phyloP scores from a whole-genome alignment of 2,329 filamentous ascomycete species.

The Simplicillium sp. region DNA sequence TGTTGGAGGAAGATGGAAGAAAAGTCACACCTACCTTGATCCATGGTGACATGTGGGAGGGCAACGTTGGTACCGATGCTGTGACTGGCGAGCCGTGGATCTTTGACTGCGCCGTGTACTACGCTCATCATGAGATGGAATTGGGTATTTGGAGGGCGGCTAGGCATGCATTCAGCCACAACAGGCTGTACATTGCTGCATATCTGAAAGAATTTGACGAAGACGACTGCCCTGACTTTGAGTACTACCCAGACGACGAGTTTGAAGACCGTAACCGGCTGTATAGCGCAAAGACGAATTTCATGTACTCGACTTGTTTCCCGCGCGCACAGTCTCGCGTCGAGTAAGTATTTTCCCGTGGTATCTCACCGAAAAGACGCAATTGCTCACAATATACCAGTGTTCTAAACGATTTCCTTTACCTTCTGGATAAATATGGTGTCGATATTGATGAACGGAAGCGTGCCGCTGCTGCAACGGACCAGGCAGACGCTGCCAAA shows the following conservation, averaged over 20 bases:
- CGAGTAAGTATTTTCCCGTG: constrained; percentile 5
- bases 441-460: too few relatives aligned
- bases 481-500: too few relatives aligned
- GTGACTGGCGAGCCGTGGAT: constrained; percentile 17
- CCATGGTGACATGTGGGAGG: constrained; percentile 22
- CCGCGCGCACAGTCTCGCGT: constrained; percentile 2
- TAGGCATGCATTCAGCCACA: constrained; percentile 5
- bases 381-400: too few relatives aligned
- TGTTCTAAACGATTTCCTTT: too few relatives aligned
- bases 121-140: constrained; percentile 20
- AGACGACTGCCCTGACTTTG: constrained; percentile 4
- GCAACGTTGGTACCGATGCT: constrained; percentile 17
- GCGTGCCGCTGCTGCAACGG: too few relatives aligned
- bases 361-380: too few relatives aligned
- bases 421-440: too few relatives aligned
- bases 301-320: constrained; percentile 9
- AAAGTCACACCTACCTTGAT: constrained; percentile 18
- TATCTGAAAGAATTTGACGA: constrained; percentile 11
- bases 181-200: constrained; percentile 8
- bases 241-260: constrained; percentile 10
- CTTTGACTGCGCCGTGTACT: constrained; percentile 19
- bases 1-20: constrained; percentile 16
- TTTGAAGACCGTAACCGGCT: constrained; percentile 14
- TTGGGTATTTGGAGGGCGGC: constrained; percentile 14
- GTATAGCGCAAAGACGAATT: constrained; percentile 11